phyloP scores from a whole-genome alignment of 129 eudicot species.

The Heracleum sosnowskyi region DNA sequence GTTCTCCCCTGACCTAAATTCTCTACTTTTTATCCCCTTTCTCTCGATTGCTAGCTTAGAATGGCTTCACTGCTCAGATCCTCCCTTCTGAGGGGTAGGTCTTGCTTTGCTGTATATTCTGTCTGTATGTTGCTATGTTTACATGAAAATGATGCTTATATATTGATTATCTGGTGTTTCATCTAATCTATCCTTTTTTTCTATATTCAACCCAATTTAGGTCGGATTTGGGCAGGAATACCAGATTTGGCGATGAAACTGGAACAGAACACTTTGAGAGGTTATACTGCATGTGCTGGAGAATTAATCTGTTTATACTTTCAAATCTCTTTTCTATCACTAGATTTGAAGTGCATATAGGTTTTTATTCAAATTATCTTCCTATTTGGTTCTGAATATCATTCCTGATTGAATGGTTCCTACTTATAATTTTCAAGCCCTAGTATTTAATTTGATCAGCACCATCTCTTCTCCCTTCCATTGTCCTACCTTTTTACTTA shows the following conservation, averaged over 20 bases:
- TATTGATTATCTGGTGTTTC: not conserved
- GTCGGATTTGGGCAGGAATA: not conserved
- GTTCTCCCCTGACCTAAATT: not conserved
- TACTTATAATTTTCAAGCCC: not conserved
- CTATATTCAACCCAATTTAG: not conserved
- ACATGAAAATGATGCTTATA: not conserved
- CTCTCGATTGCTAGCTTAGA: not conserved
- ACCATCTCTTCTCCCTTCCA: not conserved
- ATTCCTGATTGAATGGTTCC: conserved; percentile 6
- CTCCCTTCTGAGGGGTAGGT: not conserved
- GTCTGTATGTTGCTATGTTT: not conserved
- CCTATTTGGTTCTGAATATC: not conserved
- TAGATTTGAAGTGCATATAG: not conserved
- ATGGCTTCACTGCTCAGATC: not conserved
- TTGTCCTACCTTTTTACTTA: not conserved
- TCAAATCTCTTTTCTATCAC: not conserved
- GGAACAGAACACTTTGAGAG: not conserved
- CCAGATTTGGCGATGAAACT: not conserved
- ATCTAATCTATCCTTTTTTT: not conserved
- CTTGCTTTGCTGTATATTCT: not conserved
- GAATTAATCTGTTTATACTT: not conserved
- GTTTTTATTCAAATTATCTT: not conserved
- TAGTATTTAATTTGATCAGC: not conserved
- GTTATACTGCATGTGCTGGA: not conserved
- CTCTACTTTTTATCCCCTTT: not conserved